Percentiles rank a stretch among this genome's conserved stretches.
These are phyloP conservation scores for Alternaria sp. DNA, from an alignment of 2,329 filamentous ascomycete species.

Conservation along the genomic window DNA sequence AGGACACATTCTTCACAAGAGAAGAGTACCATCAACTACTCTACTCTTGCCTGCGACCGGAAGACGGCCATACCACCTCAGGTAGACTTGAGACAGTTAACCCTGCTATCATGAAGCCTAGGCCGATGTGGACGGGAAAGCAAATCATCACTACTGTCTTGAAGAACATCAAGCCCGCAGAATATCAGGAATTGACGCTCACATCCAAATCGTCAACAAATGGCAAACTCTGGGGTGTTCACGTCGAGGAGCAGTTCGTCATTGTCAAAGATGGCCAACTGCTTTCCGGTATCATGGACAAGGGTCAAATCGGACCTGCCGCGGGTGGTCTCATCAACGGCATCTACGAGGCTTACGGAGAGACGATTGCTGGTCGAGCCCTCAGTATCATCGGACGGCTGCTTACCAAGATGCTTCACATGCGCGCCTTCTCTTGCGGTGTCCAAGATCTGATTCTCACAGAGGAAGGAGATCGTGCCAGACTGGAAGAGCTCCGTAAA, in stretches of 20 bases:
- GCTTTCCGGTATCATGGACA: conserved; percentile 90
- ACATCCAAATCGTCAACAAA: conserved; percentile 79
- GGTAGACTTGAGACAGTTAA: conserved; percentile 81
- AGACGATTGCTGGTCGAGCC: conserved; percentile 82
- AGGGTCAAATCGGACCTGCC: conserved; percentile 89
- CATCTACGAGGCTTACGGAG: conserved; percentile 91
- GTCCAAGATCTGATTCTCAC: conserved; percentile 95
- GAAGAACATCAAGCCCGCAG: conserved; percentile 84
- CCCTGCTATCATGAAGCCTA: conserved; percentile 83
- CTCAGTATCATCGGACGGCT: conserved; percentile 89
- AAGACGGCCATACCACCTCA: conserved; percentile 84
- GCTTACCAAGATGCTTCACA: conserved; percentile 86
- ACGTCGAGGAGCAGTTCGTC: conserved; percentile 80
- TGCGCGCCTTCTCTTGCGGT: conserved; percentile 95
- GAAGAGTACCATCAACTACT: conserved; percentile 93
- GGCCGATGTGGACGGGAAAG: conserved; percentile 90
- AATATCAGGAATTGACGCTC: conserved; percentile 79
- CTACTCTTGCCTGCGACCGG: conserved; percentile 86
- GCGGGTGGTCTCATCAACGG: conserved; percentile 88
- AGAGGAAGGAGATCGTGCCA: conserved; percentile 73
- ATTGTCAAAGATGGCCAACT: conserved; percentile 87
- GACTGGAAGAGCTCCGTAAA: conserved; percentile 70
- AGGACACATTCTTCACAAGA: conserved; percentile 87
- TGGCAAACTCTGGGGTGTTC: conserved; percentile 75
- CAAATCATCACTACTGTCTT: conserved; percentile 92